Conservation (phyloP, 257 asterid genomes). For the Salvia hispanica region DNA sequence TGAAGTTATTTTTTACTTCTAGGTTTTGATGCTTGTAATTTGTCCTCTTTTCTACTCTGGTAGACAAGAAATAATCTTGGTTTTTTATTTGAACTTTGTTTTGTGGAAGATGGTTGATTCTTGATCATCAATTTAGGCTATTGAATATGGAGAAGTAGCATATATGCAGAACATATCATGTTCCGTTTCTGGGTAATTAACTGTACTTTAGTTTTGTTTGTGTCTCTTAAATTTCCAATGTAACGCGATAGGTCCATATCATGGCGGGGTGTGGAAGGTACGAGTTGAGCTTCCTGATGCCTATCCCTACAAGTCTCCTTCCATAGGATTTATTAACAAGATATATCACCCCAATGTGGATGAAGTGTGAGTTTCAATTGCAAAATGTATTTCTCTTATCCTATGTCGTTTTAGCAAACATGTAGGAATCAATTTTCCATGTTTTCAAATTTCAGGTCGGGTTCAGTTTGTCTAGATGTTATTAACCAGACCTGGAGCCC, state of each 20-base stretch:
- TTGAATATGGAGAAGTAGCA: conserved; percentile 21
- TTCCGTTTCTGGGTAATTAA: no score
- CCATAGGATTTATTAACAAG: conserved; percentile 91
- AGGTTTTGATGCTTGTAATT: no score
- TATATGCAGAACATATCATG: not conserved
- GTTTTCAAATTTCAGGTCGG: conserved; percentile 68
- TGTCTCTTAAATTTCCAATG: conserved; percentile 20
- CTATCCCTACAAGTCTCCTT: conserved; percentile 96
- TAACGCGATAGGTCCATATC: conserved; percentile 76
- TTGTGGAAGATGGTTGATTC: no score
- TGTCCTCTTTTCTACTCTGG: not conserved
- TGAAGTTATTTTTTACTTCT: not conserved
- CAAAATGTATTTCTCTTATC: not conserved
- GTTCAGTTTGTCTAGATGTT: conserved; percentile 95
- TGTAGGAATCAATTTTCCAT: not conserved
- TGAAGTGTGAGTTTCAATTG: conserved; percentile 65
- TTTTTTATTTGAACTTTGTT: not conserved
- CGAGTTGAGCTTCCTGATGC: conserved; percentile 98
- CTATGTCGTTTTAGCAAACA: not conserved
- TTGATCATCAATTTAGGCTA: not conserved
- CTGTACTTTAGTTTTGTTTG: not conserved
- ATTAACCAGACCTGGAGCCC: conserved; percentile 99
- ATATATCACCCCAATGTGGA: conserved; percentile 98
- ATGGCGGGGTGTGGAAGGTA: conserved; percentile 96
- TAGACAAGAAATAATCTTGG: not conserved